A percentile compares a stretch with the other conserved stretches of the same genome.
Conservation (phyloP, 2,329 filamentous ascomycete species). For the Ceratocystis variospora region DNA sequence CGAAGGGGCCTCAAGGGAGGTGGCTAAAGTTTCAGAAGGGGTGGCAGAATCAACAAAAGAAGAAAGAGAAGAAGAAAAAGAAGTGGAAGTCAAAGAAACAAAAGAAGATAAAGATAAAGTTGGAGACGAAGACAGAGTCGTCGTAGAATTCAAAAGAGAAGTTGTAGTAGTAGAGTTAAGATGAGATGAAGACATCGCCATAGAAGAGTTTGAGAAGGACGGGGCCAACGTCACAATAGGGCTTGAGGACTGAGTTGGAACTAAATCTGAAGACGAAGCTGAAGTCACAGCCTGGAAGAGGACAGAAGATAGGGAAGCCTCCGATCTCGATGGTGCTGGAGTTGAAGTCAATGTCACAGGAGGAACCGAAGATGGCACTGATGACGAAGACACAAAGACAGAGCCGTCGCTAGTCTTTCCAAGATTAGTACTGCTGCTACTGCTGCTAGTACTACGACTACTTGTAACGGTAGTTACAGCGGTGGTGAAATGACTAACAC, state of each 20-base stretch:
- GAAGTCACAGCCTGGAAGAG: background rate
- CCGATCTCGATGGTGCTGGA: background rate
- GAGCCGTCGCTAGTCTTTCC: background rate
- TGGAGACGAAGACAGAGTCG: background rate
- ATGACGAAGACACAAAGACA: background rate
- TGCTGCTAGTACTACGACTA: background rate
- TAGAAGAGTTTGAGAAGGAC: conserved; percentile 3
- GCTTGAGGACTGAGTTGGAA: background rate
- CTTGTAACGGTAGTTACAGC: background rate
- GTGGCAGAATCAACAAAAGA: conserved; percentile 4
- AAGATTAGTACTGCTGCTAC: background rate
- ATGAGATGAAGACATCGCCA: background rate
- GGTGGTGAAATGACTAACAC: background rate
- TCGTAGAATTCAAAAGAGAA: background rate
- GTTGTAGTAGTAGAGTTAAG: background rate
- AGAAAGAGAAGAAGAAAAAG: background rate
- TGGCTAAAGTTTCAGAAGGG: background rate
- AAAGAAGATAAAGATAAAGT: background rate
- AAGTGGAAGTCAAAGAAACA: background rate
- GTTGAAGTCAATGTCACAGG: background rate
- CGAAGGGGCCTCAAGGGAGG: background rate
- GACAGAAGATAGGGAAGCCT: background rate
- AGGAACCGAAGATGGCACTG: background rate
- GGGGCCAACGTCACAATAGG: background rate
- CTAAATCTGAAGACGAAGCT: background rate